A percentile compares a stretch with the other conserved stretches of the same genome.
Conservation (phyloP, 106 monocot species). For the Triglochin maritima region DNA sequence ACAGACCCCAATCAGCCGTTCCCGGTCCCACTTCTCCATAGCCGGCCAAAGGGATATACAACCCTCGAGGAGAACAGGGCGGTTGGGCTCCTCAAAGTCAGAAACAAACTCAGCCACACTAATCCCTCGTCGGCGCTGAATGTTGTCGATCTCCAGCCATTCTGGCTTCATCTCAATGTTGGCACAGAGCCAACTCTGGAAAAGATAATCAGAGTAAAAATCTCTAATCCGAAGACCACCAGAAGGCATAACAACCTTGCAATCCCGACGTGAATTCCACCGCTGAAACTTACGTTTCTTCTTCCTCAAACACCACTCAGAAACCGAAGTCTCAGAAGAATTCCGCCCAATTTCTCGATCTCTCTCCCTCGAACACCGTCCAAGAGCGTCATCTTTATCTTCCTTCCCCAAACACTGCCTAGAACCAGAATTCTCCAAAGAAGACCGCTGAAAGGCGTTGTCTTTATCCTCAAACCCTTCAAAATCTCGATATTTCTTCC, state of each 20-base stretch:
- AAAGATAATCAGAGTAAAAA: slow-evolving; percentile 95
- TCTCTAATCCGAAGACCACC: slow-evolving; percentile 23
- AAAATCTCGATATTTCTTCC: too few relatives aligned
- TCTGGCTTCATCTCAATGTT: slow-evolving; percentile 80
- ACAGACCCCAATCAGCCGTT: slow-evolving; percentile 34
- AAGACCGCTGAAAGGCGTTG: too few relatives aligned
- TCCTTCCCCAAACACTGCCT: too few relatives aligned
- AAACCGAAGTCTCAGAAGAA: too few relatives aligned
- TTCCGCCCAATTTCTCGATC: too few relatives aligned
- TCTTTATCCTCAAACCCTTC: too few relatives aligned
- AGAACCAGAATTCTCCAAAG: too few relatives aligned
- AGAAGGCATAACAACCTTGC: neutral
- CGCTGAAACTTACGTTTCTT: too few relatives aligned
- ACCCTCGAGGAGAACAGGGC: slow-evolving; percentile 73
- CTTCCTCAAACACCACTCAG: too few relatives aligned
- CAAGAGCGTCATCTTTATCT: too few relatives aligned
- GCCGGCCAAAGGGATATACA: slow-evolving; percentile 71
- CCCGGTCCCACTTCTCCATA: slow-evolving; percentile 49
- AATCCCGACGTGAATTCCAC: too few relatives aligned
- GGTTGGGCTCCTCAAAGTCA: slow-evolving; percentile 69
- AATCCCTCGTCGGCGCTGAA: slow-evolving; percentile 38
- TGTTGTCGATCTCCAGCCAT: slow-evolving; percentile 75
- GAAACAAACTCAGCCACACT: slow-evolving; percentile 69
- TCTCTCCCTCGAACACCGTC: too few relatives aligned
- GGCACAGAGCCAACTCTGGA: slow-evolving; percentile 99